phyloP scores from a whole-genome alignment of 352 stramenopile genomes.

The Phytopythium helicoides region DNA sequence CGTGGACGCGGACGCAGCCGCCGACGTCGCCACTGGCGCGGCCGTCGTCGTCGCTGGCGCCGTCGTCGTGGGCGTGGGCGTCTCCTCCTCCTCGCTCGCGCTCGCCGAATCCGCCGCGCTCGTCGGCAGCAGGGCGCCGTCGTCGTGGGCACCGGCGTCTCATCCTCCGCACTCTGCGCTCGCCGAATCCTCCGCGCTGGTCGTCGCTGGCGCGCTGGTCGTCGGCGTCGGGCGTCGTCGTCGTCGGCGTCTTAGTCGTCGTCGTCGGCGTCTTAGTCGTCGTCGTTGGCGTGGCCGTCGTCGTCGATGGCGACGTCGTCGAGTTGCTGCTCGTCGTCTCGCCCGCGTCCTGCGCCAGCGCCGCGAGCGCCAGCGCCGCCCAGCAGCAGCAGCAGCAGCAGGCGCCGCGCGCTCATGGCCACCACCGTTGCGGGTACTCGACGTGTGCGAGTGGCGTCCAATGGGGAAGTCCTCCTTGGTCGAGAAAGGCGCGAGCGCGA shows the following conservation, averaged over 20 bases:
- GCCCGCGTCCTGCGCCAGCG: conserved; percentile 1
- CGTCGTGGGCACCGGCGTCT: conserved; percentile 15
- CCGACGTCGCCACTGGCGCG: conserved; percentile 10
- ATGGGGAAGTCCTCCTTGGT: conserved; percentile 3
- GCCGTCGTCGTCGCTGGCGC: conserved; percentile 10
- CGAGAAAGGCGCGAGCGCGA: neutral
- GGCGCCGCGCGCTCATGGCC: neutral
- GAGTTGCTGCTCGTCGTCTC: conserved; percentile 3
- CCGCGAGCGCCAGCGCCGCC: neutral
- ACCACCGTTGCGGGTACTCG: neutral
- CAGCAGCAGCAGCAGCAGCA: conserved; percentile 1
- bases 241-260: conserved; percentile 17
- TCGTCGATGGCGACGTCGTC: neutral
- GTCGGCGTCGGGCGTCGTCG: conserved; percentile 20
- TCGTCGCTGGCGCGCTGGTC: conserved; percentile 9
- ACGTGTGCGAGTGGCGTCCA: conserved; percentile 5
- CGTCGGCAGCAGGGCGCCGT: conserved; percentile 10
- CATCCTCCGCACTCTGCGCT: conserved; percentile 11
- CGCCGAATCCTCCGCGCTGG: conserved; percentile 15
- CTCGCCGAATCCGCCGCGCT: conserved; percentile 11
- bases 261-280: conserved; percentile 18
- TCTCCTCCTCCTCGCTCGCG: neutral
- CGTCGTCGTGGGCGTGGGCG: conserved; percentile 13
- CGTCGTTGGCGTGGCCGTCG: conserved; percentile 12
- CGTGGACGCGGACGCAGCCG: conserved; percentile 12